These are phyloP conservation scores for Chaetoceros muelleri DNA, from an alignment of 108 stramenopile species.

Conservation along the genomic window DNA sequence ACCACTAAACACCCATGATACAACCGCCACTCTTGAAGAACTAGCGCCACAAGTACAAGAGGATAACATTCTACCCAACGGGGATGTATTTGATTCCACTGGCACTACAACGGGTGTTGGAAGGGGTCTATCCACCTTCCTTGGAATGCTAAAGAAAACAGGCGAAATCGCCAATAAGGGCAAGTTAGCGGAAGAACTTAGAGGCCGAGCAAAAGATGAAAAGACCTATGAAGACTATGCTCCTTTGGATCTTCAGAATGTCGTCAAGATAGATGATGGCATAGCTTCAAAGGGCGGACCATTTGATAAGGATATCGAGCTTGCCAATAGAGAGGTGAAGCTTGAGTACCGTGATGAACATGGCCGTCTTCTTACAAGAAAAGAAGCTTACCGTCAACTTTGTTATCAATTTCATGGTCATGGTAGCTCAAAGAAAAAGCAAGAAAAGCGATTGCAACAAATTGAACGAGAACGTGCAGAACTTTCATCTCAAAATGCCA, in stretches of 20 bases:
- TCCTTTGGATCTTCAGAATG: slow-evolving; percentile 52
- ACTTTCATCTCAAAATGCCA: slow-evolving; percentile 36
- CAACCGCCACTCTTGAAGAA: slow-evolving; percentile 51
- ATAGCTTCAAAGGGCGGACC: slow-evolving; percentile 23
- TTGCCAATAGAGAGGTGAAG: slow-evolving; percentile 80
- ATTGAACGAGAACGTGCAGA: slow-evolving; percentile 74
- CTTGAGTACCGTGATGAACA: slow-evolving; percentile 94
- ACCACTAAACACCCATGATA: too few species aligned
- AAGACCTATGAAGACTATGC: slow-evolving; percentile 84
- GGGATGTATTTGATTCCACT: slow-evolving; percentile 31
- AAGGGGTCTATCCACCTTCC: slow-evolving; percentile 62
- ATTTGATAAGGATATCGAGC: slow-evolving; percentile 60
- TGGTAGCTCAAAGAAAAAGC: slow-evolving; percentile 88
- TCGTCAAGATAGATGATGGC: slow-evolving; percentile 50
- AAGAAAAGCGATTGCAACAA: slow-evolving; percentile 74
- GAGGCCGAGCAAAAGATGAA: slow-evolving; percentile 83
- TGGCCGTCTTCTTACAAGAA: slow-evolving; percentile 85
- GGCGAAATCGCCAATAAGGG: slow-evolving; percentile 65
- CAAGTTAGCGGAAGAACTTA: slow-evolving; percentile 62
- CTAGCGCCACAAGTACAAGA: slow-evolving; percentile 55
- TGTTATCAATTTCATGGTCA: slow-evolving; percentile 97
- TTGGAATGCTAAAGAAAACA: slow-evolving; percentile 71
- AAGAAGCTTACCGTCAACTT: slow-evolving; percentile 93
- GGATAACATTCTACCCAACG: slow-evolving; percentile 24
- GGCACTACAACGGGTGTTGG: slow-evolving; percentile 52